Percentiles rank a stretch among this genome's conserved stretches.
These are phyloP conservation scores for Phytophthora sp. DNA, from an alignment of 352 stramenopile species.

Conservation along the genomic window DNA sequence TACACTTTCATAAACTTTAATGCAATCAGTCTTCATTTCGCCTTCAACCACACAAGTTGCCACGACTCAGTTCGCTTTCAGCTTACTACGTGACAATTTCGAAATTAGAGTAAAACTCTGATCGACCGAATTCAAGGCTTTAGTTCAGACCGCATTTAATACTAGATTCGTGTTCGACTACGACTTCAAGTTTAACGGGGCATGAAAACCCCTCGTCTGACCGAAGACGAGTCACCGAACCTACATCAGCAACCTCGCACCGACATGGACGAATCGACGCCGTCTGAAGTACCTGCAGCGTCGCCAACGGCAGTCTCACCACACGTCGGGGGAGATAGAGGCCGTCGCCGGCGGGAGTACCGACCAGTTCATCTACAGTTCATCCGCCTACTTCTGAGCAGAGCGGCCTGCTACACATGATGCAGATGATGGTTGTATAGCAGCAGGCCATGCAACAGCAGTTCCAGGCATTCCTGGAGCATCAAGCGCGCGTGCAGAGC, in stretches of 20 bases:
- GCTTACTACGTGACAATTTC: background rate
- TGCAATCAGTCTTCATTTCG: background rate
- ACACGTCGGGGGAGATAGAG: background rate
- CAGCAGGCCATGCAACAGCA: slow-evolving; percentile 8
- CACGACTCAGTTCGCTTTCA: background rate
- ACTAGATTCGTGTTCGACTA: background rate
- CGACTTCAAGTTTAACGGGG: background rate
- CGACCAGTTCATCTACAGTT: background rate
- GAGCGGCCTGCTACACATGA: slow-evolving; percentile 3
- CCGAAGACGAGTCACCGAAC: background rate
- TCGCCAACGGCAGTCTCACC: too few species aligned
- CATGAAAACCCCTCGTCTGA: background rate
- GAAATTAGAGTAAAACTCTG: background rate
- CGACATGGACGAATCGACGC: background rate
- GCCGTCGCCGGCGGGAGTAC: background rate
- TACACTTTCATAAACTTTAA: background rate
- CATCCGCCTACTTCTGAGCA: background rate
- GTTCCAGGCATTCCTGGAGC: slow-evolving; percentile 10
- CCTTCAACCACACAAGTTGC: background rate
- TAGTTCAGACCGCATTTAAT: too few species aligned
- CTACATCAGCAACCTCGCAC: background rate
- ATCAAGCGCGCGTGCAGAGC: slow-evolving; percentile 9
- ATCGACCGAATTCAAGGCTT: background rate
- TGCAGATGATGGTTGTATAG: slow-evolving; percentile 16
- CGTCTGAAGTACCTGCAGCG: background rate